Conservation (phyloP, 73 alveolate species). For the Paramecium octaurelia region DNA sequence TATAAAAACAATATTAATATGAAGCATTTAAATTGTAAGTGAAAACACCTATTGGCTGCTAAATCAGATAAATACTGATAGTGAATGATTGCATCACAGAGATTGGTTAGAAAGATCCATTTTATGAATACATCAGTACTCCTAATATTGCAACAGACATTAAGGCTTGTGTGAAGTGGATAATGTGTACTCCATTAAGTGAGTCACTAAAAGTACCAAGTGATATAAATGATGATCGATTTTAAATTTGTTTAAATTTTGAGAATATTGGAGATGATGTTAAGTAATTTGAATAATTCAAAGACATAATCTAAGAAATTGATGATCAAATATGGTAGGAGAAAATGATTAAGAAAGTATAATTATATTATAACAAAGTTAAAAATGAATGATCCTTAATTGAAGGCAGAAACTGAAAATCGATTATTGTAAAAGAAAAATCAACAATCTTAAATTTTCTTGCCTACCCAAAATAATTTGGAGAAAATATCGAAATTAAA, state of each 20-base stretch:
- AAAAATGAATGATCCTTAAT: constrained; percentile 41
- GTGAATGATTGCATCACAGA: not conserved
- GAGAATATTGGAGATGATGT: constrained; percentile 48
- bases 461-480: constrained; percentile 50
- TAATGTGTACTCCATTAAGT: not conserved
- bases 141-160: constrained; percentile 20
- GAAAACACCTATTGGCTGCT: constrained; percentile 43
- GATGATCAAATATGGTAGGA: constrained; percentile 41
- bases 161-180: constrained; percentile 6
- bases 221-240: constrained; percentile 34
- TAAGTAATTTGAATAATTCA: constrained; percentile 41
- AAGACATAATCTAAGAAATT: not conserved
- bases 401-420: not conserved
- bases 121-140: not conserved
- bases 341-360: constrained; percentile 34
- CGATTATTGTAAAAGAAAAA: constrained; percentile 10
- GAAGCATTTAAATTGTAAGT: constrained; percentile 54
- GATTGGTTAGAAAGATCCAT: not conserved
- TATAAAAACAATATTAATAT: constrained; percentile 14
- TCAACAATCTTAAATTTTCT: not conserved
- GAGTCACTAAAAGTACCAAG: constrained; percentile 19
- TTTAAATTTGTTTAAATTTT: not conserved
- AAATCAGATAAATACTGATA: constrained; percentile 4
- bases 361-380: not conserved
- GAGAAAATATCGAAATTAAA: constrained; percentile 35